Evolutionary conservation across 257 asterid species (phyloP).

Genomic region (Leonotis leonurus): DNA sequence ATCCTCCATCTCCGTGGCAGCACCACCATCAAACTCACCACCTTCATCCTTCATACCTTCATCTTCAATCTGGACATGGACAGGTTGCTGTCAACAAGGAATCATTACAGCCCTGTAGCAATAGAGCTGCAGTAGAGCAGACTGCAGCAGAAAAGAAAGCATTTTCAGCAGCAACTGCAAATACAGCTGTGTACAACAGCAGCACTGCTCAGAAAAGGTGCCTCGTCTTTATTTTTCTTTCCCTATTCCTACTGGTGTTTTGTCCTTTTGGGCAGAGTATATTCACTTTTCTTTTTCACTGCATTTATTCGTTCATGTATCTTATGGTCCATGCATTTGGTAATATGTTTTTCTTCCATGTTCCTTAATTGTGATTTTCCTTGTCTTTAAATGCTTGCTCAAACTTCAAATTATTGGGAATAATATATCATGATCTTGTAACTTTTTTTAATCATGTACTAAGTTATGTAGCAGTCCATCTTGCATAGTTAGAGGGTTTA

Average conservation of each 20-base stretch:
- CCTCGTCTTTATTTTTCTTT: slow-evolving; percentile 21
- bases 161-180: slow-evolving; percentile 42
- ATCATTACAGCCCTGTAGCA: slow-evolving; percentile 51
- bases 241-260: slow-evolving; percentile 11
- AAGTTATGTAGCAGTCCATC: no score
- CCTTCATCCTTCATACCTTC: slow-evolving; percentile 28
- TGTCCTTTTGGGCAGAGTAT: slow-evolving; percentile 38
- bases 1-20: slow-evolving; percentile 32
- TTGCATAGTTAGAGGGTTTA: not conserved
- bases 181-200: slow-evolving; percentile 60
- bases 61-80: slow-evolving; percentile 28
- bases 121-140: slow-evolving; percentile 31
- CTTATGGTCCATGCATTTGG: slow-evolving; percentile 44
- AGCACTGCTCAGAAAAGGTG: slow-evolving; percentile 81
- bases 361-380: not conserved
- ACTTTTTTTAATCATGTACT: not conserved
- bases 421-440: slow-evolving; percentile 1
- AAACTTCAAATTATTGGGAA: not conserved
- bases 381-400: not conserved
- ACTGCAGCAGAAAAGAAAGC: slow-evolving; percentile 52
- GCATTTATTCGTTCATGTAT: slow-evolving; percentile 21
- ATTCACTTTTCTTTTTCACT: slow-evolving; percentile 37
- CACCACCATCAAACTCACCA: slow-evolving; percentile 10
- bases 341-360: not conserved
- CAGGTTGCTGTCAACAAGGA: slow-evolving; percentile 40